phyloP scores from a whole-genome alignment of 2,329 filamentous ascomycete genomes.

The Lasiodiplodia gonubiensis region DNA sequence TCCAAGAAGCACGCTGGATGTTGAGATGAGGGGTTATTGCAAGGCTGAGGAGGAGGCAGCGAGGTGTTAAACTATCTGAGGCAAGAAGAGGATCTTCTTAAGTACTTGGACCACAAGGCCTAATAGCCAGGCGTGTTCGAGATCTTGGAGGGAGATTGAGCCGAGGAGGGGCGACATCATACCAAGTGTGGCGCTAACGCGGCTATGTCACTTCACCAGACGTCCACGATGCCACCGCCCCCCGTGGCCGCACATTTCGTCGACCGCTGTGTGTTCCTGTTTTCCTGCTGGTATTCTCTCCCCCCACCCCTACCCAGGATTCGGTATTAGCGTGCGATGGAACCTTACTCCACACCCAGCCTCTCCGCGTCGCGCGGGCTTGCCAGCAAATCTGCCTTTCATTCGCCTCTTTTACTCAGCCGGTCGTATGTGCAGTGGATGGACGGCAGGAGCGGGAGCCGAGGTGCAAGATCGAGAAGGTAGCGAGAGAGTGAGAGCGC shows the following conservation, averaged over 20 bases:
- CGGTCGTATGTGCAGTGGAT: not conserved
- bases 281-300: not conserved
- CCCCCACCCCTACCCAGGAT: not conserved
- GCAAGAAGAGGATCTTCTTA: not conserved
- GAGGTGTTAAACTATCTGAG: not conserved
- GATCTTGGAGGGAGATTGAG: not conserved
- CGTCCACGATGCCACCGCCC: not conserved
- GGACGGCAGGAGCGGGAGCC: not conserved
- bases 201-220: not conserved
- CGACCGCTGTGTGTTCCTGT: not conserved
- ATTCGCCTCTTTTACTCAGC: not conserved
- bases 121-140: not conserved
- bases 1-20: slow-evolving; percentile 3
- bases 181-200: not conserved
- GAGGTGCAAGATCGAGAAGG: not conserved
- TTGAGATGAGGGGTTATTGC: not conserved
- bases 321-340: not conserved
- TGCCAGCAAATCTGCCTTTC: not conserved
- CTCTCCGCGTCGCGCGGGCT: not conserved
- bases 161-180: not conserved
- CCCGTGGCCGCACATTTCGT: not conserved
- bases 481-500: not conserved
- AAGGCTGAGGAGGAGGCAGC: not conserved
- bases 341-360: not conserved
- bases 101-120: not conserved